Evolutionary conservation across 2,329 filamentous ascomycete species (phyloP), one percentile per base, ranked within the genome.

Genomic region (Ophiostoma quercus): DNA sequence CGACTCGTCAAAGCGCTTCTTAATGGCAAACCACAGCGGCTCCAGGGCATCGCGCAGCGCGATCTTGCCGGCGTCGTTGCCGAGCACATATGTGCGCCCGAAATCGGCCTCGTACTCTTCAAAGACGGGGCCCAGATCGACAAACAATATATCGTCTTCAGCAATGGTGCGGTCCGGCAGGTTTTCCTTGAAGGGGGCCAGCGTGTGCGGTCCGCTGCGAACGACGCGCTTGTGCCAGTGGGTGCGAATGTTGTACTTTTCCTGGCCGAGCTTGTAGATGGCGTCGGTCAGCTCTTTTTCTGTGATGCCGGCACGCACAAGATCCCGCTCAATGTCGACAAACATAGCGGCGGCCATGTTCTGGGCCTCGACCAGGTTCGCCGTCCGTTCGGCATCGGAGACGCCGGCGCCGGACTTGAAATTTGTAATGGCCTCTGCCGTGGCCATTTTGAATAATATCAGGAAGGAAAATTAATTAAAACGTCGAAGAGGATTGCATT

Each of bases 91-190:
- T 3, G 68, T 70, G 29, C 68, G 68, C 34, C 68, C 68, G 37
- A 70, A 70, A 25, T 70, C 68, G 68, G 68, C 68, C 65, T 70
- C 68, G 39, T 70, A 70, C 29, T 51, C 39, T n/a, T 67, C 68
- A 19, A 70, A 70, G 0, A 70, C 68, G 29, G 68, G 68, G 11
- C 68, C 68, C 29, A 70, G 39, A 54, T 70, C 68, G 16, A 70
- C 54, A 39, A 37, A 70, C 29, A 70, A n/a, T 19, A 70, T 70
- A 39, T 70, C 68, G 54, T 70, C 68, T 1, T 32, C 65, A 11
- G 5, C 37, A 7, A 70, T 67, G 14, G 60, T 54, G 29, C 68
- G 65, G 39, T 70, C 68, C 8, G 54, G 47, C n/a, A 66, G 57
- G 68, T 51, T 70, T 22, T 70, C 68, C 47, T n/a, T 67, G 68